Conservation (phyloP, 164 flowering plant species). For the Piper longum region DNA sequence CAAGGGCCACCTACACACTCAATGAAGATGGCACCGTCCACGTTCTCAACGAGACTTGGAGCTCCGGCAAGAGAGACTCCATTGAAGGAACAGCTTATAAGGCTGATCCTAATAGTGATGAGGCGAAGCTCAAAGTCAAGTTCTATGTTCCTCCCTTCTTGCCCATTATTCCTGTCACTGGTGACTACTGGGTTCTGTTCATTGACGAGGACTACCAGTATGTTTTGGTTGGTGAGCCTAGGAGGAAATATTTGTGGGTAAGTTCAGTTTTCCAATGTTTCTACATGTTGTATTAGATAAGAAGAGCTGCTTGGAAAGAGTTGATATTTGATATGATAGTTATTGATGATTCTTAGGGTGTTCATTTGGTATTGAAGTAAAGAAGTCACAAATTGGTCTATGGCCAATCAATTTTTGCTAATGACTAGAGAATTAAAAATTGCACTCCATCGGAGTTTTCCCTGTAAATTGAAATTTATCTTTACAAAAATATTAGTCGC, state of each 20-base stretch:
- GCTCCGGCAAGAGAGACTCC: constrained; percentile 50
- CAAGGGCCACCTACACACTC: constrained; percentile 80
- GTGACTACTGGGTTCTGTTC: constrained; percentile 85
- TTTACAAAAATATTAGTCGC: no score
- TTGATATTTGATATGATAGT: no score
- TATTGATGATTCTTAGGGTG: no score
- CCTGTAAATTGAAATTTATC: no score
- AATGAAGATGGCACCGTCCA: constrained; percentile 63
- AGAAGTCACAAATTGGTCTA: no score
- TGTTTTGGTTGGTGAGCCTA: constrained; percentile 73
- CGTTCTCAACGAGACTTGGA: constrained; percentile 83
- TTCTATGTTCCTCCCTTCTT: constrained; percentile 83
- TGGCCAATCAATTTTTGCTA: no score
- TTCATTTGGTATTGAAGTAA: no score
- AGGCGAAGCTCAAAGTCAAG: constrained; percentile 91
- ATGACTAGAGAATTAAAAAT: no score
- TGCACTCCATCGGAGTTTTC: no score
- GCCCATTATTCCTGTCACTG: constrained; percentile 75
- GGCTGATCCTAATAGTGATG: constrained; percentile 67
- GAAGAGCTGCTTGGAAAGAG: neutral
- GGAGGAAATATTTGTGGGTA: constrained; percentile 76
- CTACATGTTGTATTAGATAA: no score
- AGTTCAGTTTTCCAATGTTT: constrained; percentile 1
- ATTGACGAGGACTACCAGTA: constrained; percentile 65
- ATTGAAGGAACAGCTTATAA: constrained; percentile 81